Conservation (phyloP, 202 grass and related monocot genomes). For the Hordeum pubiflorum region DNA sequence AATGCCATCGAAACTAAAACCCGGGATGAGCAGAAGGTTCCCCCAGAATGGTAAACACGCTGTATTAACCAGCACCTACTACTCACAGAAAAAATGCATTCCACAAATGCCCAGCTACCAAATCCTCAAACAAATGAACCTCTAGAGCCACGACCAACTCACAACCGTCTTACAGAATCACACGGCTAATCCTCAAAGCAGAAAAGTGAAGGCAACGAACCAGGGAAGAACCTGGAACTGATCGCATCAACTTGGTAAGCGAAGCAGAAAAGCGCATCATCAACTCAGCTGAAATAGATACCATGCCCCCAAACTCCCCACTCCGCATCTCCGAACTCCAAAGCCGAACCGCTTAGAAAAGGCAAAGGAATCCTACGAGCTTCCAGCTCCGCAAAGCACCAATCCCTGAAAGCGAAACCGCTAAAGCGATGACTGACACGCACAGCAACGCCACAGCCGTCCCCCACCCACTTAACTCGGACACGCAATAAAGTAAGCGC, state of each 20-base stretch:
- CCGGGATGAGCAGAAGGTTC: not conserved
- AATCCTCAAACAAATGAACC: not conserved
- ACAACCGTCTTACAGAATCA: not conserved
- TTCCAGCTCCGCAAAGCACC: constrained; percentile 50
- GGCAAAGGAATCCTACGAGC: constrained; percentile 36
- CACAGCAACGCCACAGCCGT: constrained; percentile 28
- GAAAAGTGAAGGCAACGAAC: not conserved
- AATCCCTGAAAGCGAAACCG: constrained; percentile 28
- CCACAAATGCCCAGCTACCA: not conserved
- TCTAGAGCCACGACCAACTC: not conserved
- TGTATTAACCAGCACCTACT: not conserved
- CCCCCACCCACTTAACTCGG: constrained; percentile 25
- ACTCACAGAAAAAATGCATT: not conserved
- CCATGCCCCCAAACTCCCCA: not conserved
- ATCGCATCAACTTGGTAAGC: constrained; percentile 11
- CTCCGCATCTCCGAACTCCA: not conserved
- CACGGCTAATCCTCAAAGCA: not conserved
- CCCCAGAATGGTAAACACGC: not conserved
- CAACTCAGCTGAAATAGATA: not conserved
- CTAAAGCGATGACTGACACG: constrained; percentile 37
- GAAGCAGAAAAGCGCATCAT: not conserved
- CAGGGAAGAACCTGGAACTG: not conserved
- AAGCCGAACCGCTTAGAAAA: constrained; percentile 7
- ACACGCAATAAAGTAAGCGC: constrained; percentile 30
- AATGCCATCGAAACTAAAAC: not conserved